A percentile compares a stretch with the other conserved stretches of the same genome.
These are phyloP conservation scores for Colletotrichum tropicicola DNA, from an alignment of 2,329 filamentous ascomycete species.

Conservation along the genomic window DNA sequence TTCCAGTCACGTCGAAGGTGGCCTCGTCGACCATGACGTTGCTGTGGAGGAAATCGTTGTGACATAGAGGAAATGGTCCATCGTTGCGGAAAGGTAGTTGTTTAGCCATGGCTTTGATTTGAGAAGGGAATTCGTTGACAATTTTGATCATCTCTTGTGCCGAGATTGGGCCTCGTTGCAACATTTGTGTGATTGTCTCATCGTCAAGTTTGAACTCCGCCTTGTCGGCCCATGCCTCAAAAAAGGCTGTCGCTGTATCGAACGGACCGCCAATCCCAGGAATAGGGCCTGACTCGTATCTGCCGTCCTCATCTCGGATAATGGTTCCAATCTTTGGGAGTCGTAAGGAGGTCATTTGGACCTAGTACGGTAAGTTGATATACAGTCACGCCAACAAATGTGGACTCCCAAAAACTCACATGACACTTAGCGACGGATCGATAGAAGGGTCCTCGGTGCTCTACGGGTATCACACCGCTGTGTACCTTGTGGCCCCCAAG, in stretches of 20 bases:
- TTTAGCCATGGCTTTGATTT: background rate
- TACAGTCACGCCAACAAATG: background rate
- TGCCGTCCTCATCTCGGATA: constrained; percentile 13
- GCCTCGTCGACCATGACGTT: constrained; percentile 40
- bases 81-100: constrained; percentile 10
- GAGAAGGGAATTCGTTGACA: background rate
- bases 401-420: background rate
- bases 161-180: background rate
- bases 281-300: constrained; percentile 30
- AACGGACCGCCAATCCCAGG: constrained; percentile 34
- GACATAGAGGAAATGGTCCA: constrained; percentile 42
- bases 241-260: constrained; percentile 31
- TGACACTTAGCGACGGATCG: background rate
- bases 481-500: background rate
- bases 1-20: constrained; percentile 34
- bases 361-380: constrained; percentile 13
- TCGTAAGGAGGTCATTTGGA: constrained; percentile 31
- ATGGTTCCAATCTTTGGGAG: constrained; percentile 34
- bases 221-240: constrained; percentile 33
- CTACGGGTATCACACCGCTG: background rate
- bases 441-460: background rate
- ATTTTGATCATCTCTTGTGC: background rate
- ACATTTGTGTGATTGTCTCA: background rate
- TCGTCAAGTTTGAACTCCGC: constrained; percentile 17
- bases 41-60: constrained; percentile 41